Conservation (phyloP, 2,329 filamentous ascomycete genomes). For the Chaetomiaceae sp. region DNA sequence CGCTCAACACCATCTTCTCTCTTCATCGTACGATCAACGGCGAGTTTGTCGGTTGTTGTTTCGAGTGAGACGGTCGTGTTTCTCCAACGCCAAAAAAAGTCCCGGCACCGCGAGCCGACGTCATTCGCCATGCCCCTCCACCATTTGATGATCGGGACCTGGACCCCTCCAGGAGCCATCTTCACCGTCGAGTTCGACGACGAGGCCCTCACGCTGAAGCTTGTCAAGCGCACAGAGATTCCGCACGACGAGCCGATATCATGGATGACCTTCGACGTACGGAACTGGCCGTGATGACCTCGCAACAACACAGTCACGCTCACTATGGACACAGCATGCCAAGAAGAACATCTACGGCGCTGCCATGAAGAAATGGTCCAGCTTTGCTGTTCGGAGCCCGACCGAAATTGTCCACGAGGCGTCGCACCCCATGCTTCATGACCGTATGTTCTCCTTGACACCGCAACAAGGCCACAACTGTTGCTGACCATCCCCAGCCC, state of each 20-base stretch:
- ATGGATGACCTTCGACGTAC: slow-evolving; percentile 87
- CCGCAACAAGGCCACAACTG: background rate
- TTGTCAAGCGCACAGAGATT: slow-evolving; percentile 78
- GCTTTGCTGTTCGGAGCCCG: slow-evolving; percentile 70
- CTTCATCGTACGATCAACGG: slow-evolving; percentile 8
- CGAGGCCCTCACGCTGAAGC: slow-evolving; percentile 65
- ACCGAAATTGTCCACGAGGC: slow-evolving; percentile 70
- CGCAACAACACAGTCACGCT: slow-evolving; percentile 1
- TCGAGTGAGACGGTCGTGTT: background rate
- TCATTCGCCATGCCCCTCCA: slow-evolving; percentile 65
- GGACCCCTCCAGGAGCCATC: slow-evolving; percentile 84
- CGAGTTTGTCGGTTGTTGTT: background rate
- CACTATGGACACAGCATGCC: slow-evolving; percentile 53
- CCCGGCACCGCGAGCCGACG: slow-evolving; percentile 23
- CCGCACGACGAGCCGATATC: slow-evolving; percentile 82
- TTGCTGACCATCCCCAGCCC: slow-evolving; percentile 44
- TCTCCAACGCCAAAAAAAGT: background rate
- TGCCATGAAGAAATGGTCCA: slow-evolving; percentile 91
- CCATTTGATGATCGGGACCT: slow-evolving; percentile 88
- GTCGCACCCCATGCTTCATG: slow-evolving; percentile 70
- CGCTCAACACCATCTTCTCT: background rate
- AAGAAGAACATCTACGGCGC: slow-evolving; percentile 85
- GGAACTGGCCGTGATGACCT: slow-evolving; percentile 28
- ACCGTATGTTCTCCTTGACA: slow-evolving; percentile 52
- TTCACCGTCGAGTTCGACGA: slow-evolving; percentile 88